Base-by-base conservation (phyloP, 345 rosid species). In the Cardamine resedifolia region DNA sequence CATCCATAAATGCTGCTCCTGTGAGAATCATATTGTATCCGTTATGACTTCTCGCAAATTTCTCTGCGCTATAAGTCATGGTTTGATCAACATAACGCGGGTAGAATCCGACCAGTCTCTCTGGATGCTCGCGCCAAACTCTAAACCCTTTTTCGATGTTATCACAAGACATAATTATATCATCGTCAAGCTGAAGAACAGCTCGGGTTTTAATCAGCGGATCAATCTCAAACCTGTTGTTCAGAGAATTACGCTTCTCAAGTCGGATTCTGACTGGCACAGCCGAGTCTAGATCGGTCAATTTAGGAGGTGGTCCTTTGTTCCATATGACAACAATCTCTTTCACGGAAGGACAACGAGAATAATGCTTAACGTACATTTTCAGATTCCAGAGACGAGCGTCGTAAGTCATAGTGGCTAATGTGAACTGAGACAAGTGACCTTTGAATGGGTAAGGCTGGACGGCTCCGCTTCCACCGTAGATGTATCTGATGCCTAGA, bases 311-410 rank as follows among this genome's bases (percentile, higher is more conserved):
- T 2, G 44, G 59, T 12, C 99, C 99, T 82, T 85, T 95, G 88
- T 95, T 95, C 99, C 99, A 95, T 27, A 95, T 93, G 60, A 95
- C 94, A 11, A 92, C 84, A 14, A 95, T 95, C 83, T 95, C 99
- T 70, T 82, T 88, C 34, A 95, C 99, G 0, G 99, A 95, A 61
- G 99, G 61, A 50, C 99, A 95, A 64, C 90, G 88, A 3, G 99
- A 95, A 77, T 95, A 95, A 77, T 90, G 99, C 71, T 84, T 88
- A 39, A 90, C 85, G 33, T 85, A 92, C 96, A 95, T 85, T 75
- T 90, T 95, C 82, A 95, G 77, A 81, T 95, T 95, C 99, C 99
- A 95, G 15, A 92, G 87, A 38, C 99, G 99, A 47, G 99, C 94
- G 33, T 90, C 97, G 10, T 90, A 92, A 4, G 99, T 95, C 99